Evolutionary conservation across 2,329 filamentous ascomycete genomes (phyloP).

Genomic region (Apiospora saccharicola): DNA sequence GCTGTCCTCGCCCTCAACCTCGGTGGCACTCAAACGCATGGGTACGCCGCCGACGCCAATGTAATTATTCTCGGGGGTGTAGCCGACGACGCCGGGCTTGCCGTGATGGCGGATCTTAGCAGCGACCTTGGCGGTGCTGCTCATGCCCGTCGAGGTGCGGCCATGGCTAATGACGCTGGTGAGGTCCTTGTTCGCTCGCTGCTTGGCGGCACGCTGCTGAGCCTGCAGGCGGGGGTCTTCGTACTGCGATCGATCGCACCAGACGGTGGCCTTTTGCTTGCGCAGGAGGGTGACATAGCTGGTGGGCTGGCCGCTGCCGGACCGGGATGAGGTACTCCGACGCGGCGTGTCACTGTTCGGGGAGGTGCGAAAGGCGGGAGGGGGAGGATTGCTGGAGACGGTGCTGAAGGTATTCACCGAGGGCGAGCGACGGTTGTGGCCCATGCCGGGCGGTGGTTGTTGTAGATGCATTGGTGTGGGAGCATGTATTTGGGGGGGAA

Average conservation of each 20-base stretch:
- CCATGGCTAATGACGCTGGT: slow-evolving; percentile 62
- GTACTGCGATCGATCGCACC: slow-evolving; percentile 93
- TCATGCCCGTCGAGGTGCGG: slow-evolving; percentile 69
- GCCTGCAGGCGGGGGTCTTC: slow-evolving; percentile 87
- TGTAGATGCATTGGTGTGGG: slow-evolving; percentile 44
- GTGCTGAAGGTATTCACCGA: slow-evolving; percentile 75
- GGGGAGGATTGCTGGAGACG: slow-evolving; percentile 70
- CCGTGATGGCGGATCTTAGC: slow-evolving; percentile 91
- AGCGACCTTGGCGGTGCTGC: slow-evolving; percentile 69
- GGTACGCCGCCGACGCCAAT: slow-evolving; percentile 82
- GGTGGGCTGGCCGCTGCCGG: slow-evolving; percentile 65
- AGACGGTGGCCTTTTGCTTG: slow-evolving; percentile 97
- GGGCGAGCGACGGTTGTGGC: slow-evolving; percentile 64
- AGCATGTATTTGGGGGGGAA: slow-evolving; percentile 42
- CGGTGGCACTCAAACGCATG: slow-evolving; percentile 90
- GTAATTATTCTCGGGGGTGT: slow-evolving; percentile 79
- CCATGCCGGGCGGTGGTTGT: slow-evolving; percentile 40
- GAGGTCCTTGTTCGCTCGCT: slow-evolving; percentile 84
- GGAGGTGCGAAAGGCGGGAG: slow-evolving; percentile 63
- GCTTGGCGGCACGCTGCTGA: slow-evolving; percentile 86
- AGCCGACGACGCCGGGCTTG: slow-evolving; percentile 79
- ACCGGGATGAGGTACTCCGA: slow-evolving; percentile 83
- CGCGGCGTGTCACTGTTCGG: slow-evolving; percentile 67
- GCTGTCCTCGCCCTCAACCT: slow-evolving; percentile 88
- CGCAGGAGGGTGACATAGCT: slow-evolving; percentile 96